Base-by-base conservation (phyloP, 2,329 filamentous ascomycete species). In the Lecanoromycetidae sp. region DNA sequence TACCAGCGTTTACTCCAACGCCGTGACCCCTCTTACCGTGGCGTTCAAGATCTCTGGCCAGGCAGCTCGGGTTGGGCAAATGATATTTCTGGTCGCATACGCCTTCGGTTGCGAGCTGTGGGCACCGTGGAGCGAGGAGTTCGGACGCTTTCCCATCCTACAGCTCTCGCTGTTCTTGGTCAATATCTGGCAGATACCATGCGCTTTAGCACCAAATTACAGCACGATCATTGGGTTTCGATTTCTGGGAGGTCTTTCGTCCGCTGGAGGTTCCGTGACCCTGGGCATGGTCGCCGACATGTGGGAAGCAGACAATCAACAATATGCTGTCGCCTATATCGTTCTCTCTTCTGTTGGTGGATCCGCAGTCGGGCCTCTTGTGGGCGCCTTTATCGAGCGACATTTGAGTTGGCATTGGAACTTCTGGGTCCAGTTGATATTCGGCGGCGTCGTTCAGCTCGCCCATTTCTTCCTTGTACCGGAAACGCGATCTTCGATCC, bases 51-150 rank as follows among this genome's bases (percentile, higher is more conserved):
- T 90, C 51, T 81, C 78, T 50, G 67, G 69, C 23, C 81, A 86
- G 61, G 77, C 74, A 2, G 83, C 80, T 5, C 76, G 83, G 44
- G 75, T 77, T 48, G 84, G 84, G 59, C 82, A 84, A 50, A 80
- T 83, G 66, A 76, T 87, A 51, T 91, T 88, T 66, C 66, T 91
- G 27, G 73, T 91, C 40, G 63, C 80, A 2, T 91, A 91, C 61
- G 85, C 84, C 27, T 88, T 91, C 60, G 85, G 86, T 27, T 91
- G 85, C 60, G 85, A 91, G 63, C 72, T 90, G 0, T 91, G 85
- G 85, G 85, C 85, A 0, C 85, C 85, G 0, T 91, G 84, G 83
- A 83, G 77, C 38, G 85, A 91, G 61, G 85, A 91, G 57, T 70
- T 88, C 41, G 85, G 85, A 17, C 76, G 85, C 43, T 83, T 79